Evolutionary conservation across 129 eudicot genomes (phyloP).

Genomic region (Flaveria trinervia): DNA sequence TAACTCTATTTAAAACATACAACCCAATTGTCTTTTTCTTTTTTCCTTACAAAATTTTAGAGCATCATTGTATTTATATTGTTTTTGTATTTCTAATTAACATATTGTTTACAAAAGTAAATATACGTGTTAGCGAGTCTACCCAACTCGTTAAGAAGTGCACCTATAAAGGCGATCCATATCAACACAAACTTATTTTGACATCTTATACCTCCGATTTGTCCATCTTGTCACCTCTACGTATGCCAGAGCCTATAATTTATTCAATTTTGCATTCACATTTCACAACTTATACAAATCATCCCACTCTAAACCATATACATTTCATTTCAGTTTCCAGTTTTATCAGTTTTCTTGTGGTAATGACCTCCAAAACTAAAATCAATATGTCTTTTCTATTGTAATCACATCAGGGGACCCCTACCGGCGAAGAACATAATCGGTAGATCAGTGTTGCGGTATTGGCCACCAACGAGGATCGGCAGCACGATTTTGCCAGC

Average conservation of each 20-base stretch:
- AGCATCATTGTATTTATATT: not conserved
- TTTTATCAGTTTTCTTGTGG: not conserved
- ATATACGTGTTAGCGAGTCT: not conserved
- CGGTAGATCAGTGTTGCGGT: slow-evolving; percentile 87
- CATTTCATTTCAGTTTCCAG: not conserved
- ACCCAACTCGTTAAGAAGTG: not conserved
- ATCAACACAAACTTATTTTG: not conserved
- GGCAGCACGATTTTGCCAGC: slow-evolving; percentile 74
- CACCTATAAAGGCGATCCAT: not conserved
- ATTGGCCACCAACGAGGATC: slow-evolving; percentile 90
- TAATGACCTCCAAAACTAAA: not conserved
- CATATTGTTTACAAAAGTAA: not conserved
- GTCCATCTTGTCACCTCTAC: not conserved
- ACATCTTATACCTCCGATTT: not conserved
- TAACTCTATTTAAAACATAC: not conserved
- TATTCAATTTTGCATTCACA: not conserved
- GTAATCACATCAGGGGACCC: slow-evolving; percentile 67
- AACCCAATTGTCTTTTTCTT: not conserved
- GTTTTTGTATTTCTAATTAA: not conserved
- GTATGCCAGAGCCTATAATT: not conserved
- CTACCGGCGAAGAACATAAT: slow-evolving; percentile 81
- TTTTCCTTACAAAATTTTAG: not conserved
- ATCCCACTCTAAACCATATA: not conserved
- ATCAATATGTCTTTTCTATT: not conserved
- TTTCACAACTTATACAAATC: not conserved